Base-by-base conservation (phyloP, 306 rosid species). In the Rubus idaeus region DNA sequence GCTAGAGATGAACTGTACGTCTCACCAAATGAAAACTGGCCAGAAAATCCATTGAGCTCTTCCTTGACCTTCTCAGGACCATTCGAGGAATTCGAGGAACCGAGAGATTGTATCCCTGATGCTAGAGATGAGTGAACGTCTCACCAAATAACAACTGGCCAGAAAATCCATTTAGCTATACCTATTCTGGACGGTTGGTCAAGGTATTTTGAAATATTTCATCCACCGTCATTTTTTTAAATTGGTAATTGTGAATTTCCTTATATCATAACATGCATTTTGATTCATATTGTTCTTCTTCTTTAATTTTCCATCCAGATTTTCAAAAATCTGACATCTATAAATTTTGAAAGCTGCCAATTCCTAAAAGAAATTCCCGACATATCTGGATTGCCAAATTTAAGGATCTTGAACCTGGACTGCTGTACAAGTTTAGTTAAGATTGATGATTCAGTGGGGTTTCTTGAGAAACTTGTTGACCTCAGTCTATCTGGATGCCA, bases 191-290 rank as follows among this genome's bases (percentile, higher is more conserved):
- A 30, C 35, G 35, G 35, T 30, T 30, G 79, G 5, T 79, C 44
- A 78, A 79, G 81, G 78, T 58, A 76, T 23, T 30, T 30, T 20
- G 3, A 14, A 53, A 35, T 60, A 50, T 66, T 46, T n/a, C 35
- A 30, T 30, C 2, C 35, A 1, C 35, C 35, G 35, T 30, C 35
- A 30, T 68, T 17, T 55, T 45, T 5, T 1, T n/a, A 0, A 30
- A 30, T 30, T 30, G 35, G 35, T 30, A 0, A 30, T 30, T 30
- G 35, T 30, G 35, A 30, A 16, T 4, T 40, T 76, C 13, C 21
- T 37, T 1, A 5, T 10, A 37, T 23, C 1, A 13, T 39, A 49
- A 20, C 41, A 44, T 44, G 47, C 26, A 30, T 30, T 30, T 30
- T 5, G 51, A 68, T 26, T 37, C 35, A 30, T 30, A 30, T 30